Percentiles rank a stretch among this genome's conserved stretches.
phyloP scores from a whole-genome alignment of 768 basidiomycete species.

The Boletus tylopilopsis region DNA sequence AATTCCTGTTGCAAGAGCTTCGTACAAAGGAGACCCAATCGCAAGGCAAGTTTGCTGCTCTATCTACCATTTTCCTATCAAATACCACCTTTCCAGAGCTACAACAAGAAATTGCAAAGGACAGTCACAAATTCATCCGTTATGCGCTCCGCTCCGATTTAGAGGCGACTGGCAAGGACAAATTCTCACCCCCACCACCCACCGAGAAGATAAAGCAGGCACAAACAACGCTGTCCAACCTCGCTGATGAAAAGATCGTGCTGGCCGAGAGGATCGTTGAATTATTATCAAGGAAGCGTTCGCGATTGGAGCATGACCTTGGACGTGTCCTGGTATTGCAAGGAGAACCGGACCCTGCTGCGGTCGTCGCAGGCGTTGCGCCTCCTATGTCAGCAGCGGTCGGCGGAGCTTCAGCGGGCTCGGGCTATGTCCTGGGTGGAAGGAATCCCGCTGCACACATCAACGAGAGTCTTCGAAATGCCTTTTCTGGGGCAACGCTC shows the following conservation, averaged over 20 bases:
- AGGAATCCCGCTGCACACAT: conserved; percentile 39
- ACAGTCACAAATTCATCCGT: conserved; percentile 42
- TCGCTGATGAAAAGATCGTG: conserved; percentile 41
- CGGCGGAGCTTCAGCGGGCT: conserved; percentile 10
- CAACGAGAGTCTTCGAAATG: conserved; percentile 37
- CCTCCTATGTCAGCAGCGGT: conserved; percentile 17
- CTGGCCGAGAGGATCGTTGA: conserved; percentile 43
- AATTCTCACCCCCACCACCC: conserved; percentile 28
- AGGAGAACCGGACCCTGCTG: conserved; percentile 39
- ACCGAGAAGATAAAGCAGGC: conserved; percentile 29
- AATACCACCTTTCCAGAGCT: conserved; percentile 30
- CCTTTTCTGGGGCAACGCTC: conserved; percentile 28
- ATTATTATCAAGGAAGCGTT: conserved; percentile 43
- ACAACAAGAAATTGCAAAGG: conserved; percentile 41
- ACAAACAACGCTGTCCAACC: conserved; percentile 27
- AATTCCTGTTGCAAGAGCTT: conserved; percentile 47
- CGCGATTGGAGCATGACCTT: conserved; percentile 46
- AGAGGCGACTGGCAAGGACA: conserved; percentile 28
- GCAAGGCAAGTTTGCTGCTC: conserved; percentile 32
- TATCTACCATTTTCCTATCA: not conserved
- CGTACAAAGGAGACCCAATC: conserved; percentile 40
- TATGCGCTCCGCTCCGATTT: conserved; percentile 35
- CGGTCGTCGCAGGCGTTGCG: conserved; percentile 26
- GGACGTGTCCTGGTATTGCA: conserved; percentile 40
- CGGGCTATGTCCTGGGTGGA: conserved; percentile 32